These are phyloP conservation scores for Aegilops tauschii DNA, from an alignment of 176 grass and related monocot genomes.

Conservation along the genomic window DNA sequence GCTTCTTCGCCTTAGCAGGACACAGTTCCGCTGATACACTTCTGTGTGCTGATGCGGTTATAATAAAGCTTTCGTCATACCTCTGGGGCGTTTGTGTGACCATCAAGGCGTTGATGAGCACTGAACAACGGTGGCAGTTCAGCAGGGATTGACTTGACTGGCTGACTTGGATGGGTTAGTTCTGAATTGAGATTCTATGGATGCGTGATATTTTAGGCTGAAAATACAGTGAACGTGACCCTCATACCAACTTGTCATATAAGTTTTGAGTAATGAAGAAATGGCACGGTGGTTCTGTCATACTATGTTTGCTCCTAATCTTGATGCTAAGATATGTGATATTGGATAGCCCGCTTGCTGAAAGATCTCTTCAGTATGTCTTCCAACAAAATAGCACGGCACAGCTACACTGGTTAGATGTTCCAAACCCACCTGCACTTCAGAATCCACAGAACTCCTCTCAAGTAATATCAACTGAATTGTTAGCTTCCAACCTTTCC, in stretches of 20 bases:
- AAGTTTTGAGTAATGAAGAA: slow-evolving; percentile 74
- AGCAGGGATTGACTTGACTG: slow-evolving; percentile 21
- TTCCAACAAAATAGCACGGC: slow-evolving; percentile 65
- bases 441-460: slow-evolving; percentile 63
- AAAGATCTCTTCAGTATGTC: slow-evolving; percentile 73
- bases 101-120: slow-evolving; percentile 7
- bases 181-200: not conserved
- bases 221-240: slow-evolving; percentile 18
- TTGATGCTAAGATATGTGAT: slow-evolving; percentile 84
- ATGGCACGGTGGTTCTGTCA: slow-evolving; percentile 68
- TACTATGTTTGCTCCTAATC: slow-evolving; percentile 62
- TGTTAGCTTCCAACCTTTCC: slow-evolving; percentile 57
- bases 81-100: not conserved
- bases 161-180: slow-evolving; percentile 20
- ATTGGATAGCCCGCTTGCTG: slow-evolving; percentile 67
- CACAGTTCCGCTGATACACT: not conserved
- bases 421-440: slow-evolving; percentile 55
- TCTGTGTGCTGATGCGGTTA: not conserved
- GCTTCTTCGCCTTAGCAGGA: slow-evolving; percentile 13
- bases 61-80: slow-evolving; percentile 2
- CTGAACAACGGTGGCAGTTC: not conserved
- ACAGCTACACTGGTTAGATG: slow-evolving; percentile 63
- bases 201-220: slow-evolving; percentile 14
- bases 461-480: slow-evolving; percentile 50
- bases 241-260: not conserved